Evolutionary conservation across 208 protist species (phyloP), one percentile per base, ranked within the genome.

Genomic region (Tritrichomonas foetus): DNA sequence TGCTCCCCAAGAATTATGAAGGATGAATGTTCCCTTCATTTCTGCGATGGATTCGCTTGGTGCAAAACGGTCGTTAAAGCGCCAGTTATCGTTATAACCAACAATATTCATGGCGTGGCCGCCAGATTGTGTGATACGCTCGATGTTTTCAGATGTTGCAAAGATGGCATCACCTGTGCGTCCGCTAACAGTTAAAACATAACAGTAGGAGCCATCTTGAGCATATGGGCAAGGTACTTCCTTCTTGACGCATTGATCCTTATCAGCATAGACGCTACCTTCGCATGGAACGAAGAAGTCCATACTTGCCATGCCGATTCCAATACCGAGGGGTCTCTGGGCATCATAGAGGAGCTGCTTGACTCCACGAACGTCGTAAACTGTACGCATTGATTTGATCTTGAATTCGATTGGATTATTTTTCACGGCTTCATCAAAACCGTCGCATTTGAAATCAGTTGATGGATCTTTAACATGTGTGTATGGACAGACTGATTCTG

Each of bases 41-140:
- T 39, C 22, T 14, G 33, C 16, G 27, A 57, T 36, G 20, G 47
- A 61, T 33, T 39, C 27, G 1, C 39, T n/a, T n/a, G 47, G 30
- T 25, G 41, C 0, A 50, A 61, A 89, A 8, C 78, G 39, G 30
- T 89, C 44, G 47, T 39, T 53, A n/a, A 57, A 89, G 13, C 20
- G 41, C 47, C 47, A 89, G 20, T 89, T 57, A 57, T 89, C 78
- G 47, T 89, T 89, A 16, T 89, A 89, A 13, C 78, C 78, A 22
- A 89, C 78, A 9, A 89, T 20, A 57, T 89, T 89, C 78, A 89
- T 89, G 8, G 78, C 78, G 39, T 89, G 78, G 3, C 78, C 78
- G 47, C 78, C 78, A 50, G 41, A 33, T 61, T 44, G 14, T 44
- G 20, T 57, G 20, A 53, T 44, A 47, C 47, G 47, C 41, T 44